Evolutionary conservation across 2,329 filamentous ascomycete species (phyloP).

Genomic region (Ascosphaera pollenicola): DNA sequence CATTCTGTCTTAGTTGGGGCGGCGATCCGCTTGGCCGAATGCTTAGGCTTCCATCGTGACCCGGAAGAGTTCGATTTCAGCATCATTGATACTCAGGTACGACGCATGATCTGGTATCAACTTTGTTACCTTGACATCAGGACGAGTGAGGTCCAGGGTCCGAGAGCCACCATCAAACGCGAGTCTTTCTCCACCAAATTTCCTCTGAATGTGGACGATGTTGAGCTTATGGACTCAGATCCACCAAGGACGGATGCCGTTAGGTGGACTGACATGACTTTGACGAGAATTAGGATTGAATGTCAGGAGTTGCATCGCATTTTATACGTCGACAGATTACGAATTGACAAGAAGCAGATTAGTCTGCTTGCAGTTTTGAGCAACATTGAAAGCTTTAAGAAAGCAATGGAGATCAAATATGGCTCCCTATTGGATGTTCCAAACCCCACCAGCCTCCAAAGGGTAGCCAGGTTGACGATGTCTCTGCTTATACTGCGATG

Average conservation of each 20-base stretch:
- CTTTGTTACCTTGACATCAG: slow-evolving; percentile 55
- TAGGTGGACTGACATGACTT: slow-evolving; percentile 45
- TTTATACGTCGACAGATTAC: slow-evolving; percentile 46
- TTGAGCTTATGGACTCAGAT: slow-evolving; percentile 24
- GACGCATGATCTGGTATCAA: slow-evolving; percentile 55
- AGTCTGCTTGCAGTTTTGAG: slow-evolving; percentile 41
- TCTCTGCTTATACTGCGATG: slow-evolving; percentile 39
- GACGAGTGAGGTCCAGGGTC: slow-evolving; percentile 53
- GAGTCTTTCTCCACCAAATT: slow-evolving; percentile 56
- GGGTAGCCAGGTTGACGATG: slow-evolving; percentile 41
- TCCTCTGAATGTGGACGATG: slow-evolving; percentile 48
- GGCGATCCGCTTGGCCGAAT: slow-evolving; percentile 52
- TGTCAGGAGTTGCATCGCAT: slow-evolving; percentile 50
- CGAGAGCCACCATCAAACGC: slow-evolving; percentile 45
- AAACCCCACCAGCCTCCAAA: slow-evolving; percentile 33
- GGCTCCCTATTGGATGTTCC: slow-evolving; percentile 36
- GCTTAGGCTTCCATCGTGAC: slow-evolving; percentile 55
- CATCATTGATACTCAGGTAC: slow-evolving; percentile 47
- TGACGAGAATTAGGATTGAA: slow-evolving; percentile 48
- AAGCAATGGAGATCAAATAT: slow-evolving; percentile 43
- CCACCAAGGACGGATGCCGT: slow-evolving; percentile 20
- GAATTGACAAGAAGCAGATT: slow-evolving; percentile 38
- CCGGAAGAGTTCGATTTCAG: slow-evolving; percentile 42
- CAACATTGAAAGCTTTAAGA: slow-evolving; percentile 47
- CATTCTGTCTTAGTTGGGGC: slow-evolving; percentile 53